phyloP scores from a whole-genome alignment of 768 basidiomycete genomes.

The Lentinula guzmanii region DNA sequence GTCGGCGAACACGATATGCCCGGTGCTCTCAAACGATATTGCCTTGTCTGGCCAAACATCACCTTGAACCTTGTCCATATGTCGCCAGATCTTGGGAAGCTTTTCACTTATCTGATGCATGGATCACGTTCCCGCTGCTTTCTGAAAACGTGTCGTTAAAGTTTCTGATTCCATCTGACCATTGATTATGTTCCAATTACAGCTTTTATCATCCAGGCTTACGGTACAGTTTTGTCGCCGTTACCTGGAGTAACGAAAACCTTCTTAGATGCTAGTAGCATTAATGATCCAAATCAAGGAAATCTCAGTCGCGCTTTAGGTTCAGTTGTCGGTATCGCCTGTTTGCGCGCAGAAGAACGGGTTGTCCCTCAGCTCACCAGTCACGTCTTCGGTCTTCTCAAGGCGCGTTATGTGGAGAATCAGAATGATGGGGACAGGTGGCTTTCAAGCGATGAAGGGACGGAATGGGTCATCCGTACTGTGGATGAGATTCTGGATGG shows the following conservation, averaged over 20 bases:
- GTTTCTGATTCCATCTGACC: not conserved
- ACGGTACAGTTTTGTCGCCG: slow-evolving; percentile 74
- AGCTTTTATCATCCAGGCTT: slow-evolving; percentile 87
- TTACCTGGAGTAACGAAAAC: slow-evolving; percentile 51
- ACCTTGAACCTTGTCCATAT: slow-evolving; percentile 6
- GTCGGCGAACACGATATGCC: not conserved
- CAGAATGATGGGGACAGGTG: slow-evolving; percentile 69
- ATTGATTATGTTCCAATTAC: not conserved
- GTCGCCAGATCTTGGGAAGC: slow-evolving; percentile 22
- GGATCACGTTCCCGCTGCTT: not conserved
- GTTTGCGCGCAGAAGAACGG: slow-evolving; percentile 76
- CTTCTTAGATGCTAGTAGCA: slow-evolving; percentile 32
- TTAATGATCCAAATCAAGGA: slow-evolving; percentile 58
- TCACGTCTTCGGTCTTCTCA: slow-evolving; percentile 87
- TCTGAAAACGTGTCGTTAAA: not conserved
- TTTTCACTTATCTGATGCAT: slow-evolving; percentile 24
- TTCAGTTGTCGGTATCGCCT: slow-evolving; percentile 80
- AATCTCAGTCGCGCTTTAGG: slow-evolving; percentile 82
- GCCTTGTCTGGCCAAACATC: not conserved
- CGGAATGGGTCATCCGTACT: slow-evolving; percentile 82
- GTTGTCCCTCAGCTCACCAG: slow-evolving; percentile 86
- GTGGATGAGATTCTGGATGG: slow-evolving; percentile 79
- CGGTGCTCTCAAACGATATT: not conserved
- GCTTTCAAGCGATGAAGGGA: slow-evolving; percentile 81
- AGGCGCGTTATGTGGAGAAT: slow-evolving; percentile 59